These are phyloP conservation scores for Marchantia paleacea DNA, from an alignment of 225 moss, liverwort and hornwort species.

Conservation along the genomic window DNA sequence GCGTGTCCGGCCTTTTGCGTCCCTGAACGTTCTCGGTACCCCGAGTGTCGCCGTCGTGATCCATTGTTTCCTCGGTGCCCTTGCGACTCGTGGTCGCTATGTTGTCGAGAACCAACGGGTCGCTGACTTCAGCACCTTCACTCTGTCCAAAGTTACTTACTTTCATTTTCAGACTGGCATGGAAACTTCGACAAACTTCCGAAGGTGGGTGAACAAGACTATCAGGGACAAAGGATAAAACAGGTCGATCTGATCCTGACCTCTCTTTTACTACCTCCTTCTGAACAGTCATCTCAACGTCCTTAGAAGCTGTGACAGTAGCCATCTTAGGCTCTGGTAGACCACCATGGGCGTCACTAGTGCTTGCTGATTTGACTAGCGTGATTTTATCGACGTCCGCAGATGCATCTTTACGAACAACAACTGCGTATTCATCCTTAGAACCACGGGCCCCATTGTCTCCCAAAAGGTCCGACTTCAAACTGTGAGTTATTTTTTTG, in stretches of 20 bases:
- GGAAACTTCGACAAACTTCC: neutral
- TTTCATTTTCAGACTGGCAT: neutral
- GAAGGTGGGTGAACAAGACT: neutral
- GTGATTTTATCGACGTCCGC: neutral
- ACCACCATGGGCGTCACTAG: neutral
- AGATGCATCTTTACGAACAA: neutral
- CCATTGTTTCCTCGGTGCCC: slow-evolving; percentile 11
- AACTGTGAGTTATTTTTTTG: neutral
- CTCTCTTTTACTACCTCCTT: slow-evolving; percentile 1
- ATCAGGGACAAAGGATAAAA: neutral
- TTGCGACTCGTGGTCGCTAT: neutral
- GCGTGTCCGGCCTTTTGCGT: neutral
- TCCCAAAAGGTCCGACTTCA: neutral
- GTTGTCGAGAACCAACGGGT: neutral
- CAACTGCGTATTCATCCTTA: slow-evolving; percentile 3
- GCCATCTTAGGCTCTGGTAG: neutral
- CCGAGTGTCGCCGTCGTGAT: neutral
- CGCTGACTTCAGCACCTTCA: neutral
- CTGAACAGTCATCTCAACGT: neutral
- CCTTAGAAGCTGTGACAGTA: slow-evolving; percentile 4
- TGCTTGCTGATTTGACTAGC: neutral
- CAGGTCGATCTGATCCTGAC: slow-evolving; percentile 5
- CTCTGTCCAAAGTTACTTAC: neutral
- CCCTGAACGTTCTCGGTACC: neutral
- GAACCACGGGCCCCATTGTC: neutral